These are phyloP conservation scores for Phytopythium helicoides DNA, from an alignment of 352 stramenopile species.

Conservation along the genomic window DNA sequence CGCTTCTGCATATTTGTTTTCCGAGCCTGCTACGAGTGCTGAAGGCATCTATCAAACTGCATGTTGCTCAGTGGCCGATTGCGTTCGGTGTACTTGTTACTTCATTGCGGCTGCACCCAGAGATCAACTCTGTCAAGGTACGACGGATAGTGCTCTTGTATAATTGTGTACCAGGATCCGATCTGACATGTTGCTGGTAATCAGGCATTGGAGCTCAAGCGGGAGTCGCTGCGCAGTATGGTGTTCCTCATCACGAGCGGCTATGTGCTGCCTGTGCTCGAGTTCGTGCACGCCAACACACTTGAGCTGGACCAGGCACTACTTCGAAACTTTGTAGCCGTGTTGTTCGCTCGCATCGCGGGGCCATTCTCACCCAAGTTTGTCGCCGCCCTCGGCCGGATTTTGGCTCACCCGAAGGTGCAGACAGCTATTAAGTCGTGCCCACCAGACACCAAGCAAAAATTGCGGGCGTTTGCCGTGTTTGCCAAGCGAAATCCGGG, in stretches of 20 bases:
- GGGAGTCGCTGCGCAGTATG: constrained; percentile 82
- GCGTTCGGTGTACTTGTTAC: constrained; percentile 80
- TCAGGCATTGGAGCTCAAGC: constrained; percentile 75
- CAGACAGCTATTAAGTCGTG: constrained; percentile 81
- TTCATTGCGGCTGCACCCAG: constrained; percentile 64
- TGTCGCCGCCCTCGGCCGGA: constrained; percentile 58
- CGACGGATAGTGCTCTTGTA: neutral
- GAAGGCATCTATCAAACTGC: constrained; percentile 73
- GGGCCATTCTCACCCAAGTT: constrained; percentile 81
- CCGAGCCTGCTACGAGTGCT: constrained; percentile 75
- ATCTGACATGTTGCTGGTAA: neutral
- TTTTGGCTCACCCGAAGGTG: constrained; percentile 84
- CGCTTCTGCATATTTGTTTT: constrained; percentile 84
- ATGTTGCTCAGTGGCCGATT: constrained; percentile 81
- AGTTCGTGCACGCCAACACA: constrained; percentile 82
- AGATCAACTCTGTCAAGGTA: constrained; percentile 84
- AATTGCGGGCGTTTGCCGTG: constrained; percentile 57
- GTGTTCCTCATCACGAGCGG: constrained; percentile 87
- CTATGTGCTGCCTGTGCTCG: constrained; percentile 81
- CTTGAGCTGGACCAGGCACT: constrained; percentile 80
- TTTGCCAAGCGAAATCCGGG: constrained; percentile 70
- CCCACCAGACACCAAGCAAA: constrained; percentile 70
- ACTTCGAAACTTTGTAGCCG: constrained; percentile 82
- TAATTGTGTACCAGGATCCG: neutral
- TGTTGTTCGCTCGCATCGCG: constrained; percentile 71